phyloP scores from a whole-genome alignment of 2,329 filamentous ascomycete species.

The Fonsecaea pugnacius region DNA sequence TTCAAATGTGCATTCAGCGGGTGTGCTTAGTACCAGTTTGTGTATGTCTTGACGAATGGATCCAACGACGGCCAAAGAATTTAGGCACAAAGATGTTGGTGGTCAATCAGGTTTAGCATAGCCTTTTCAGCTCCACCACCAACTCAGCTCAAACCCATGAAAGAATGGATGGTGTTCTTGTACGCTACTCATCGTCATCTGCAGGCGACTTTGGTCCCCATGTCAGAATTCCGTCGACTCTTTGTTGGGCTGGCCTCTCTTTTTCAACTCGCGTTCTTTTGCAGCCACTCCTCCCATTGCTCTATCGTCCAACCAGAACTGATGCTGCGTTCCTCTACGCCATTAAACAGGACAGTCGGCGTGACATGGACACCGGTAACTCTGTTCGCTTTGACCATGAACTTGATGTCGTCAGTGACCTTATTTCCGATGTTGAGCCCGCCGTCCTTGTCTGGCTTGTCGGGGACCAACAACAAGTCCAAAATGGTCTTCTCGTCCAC shows the following conservation, averaged over 20 bases:
- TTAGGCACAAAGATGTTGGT: conserved; percentile 28
- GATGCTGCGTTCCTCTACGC: conserved; percentile 77
- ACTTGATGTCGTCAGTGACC: conserved; percentile 83
- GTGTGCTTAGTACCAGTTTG: conserved; percentile 32
- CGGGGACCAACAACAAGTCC: conserved; percentile 68
- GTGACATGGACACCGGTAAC: conserved; percentile 85
- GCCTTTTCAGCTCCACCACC: conserved; percentile 12
- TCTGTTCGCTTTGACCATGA: conserved; percentile 74
- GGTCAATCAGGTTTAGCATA: conserved; percentile 31
- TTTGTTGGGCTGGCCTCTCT: neutral
- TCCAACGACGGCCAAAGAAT: conserved; percentile 19
- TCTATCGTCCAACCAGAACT: conserved; percentile 76
- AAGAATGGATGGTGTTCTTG: conserved; percentile 5
- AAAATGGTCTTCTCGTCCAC: conserved; percentile 73
- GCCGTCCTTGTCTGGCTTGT: conserved; percentile 69
- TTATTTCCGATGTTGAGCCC: conserved; percentile 77
- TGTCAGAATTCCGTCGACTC: neutral
- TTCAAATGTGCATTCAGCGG: conserved; percentile 33
- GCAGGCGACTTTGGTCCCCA: neutral
- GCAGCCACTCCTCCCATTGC: conserved; percentile 85
- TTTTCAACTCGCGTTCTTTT: conserved; percentile 62
- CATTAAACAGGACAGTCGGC: conserved; percentile 84
- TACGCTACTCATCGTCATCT: neutral
- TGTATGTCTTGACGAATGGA: conserved; percentile 32
- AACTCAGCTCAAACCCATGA: neutral